Evolutionary conservation across 164 flowering plant genomes (phyloP), one percentile per base, ranked within the genome.

Genomic region (Buxus sempervirens): DNA sequence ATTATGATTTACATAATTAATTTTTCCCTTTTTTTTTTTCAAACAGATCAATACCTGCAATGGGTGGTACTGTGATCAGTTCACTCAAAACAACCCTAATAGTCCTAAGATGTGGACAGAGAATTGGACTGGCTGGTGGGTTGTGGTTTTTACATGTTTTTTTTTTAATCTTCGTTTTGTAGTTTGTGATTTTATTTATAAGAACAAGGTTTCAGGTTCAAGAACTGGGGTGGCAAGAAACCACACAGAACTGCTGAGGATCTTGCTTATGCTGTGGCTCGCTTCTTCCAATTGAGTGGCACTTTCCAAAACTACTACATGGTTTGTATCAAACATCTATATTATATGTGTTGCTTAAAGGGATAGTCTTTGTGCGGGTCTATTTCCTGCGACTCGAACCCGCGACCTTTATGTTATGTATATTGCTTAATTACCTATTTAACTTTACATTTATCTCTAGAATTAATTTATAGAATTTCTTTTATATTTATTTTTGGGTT

Each of bases 61-160:
- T 55, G 58, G 58, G 9, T 45, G 51, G 51, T 45, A 45, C 13
- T 45, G 18, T 45, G 51, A 45, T 45, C 1, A 32, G 7, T 45
- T 76, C 69, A 51, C 65, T 0, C 87, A 85, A 0, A 82, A 81
- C n/a, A 75, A 77, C 26, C 68, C 80, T 2, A 71, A 69, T n/a
- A 77, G 66, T 24, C 89, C 88, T 0, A 84, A 82, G 64, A 78
- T 87, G 79, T 85, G 88, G 88, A 82, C 86, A 10, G 86, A 76
- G 20, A 77, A 78, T 19, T 80, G 83, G 86, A 80, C 80, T 8
- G 86, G 84, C 54, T 55, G 58, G 51, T 45, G 45, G 45, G 45
- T 41, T 41, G 8, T 45, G 5, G 18, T 45, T 4, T 32, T 32
- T 32, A 7, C 38, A 3, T 32, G 7, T 5, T 45, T 45, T 5